phyloP scores from a whole-genome alignment of 768 basidiomycete genomes.

The Hypholoma sublateritium region DNA sequence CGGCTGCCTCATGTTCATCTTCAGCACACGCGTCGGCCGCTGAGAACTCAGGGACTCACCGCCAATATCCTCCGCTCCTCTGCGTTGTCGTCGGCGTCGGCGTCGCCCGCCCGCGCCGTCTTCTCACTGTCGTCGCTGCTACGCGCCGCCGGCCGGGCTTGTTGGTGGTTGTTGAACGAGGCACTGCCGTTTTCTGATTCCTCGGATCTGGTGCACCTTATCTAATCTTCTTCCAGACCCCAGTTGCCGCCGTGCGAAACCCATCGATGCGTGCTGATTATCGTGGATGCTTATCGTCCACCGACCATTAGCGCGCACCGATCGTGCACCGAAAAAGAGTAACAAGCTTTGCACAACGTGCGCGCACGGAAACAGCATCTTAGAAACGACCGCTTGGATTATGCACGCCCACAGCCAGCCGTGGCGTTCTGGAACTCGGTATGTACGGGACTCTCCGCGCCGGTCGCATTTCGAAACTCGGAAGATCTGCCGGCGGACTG shows the following conservation, averaged over 20 bases:
- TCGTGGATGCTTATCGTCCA: constrained; percentile 1
- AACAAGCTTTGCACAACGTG: constrained; percentile 7
- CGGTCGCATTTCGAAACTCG: background rate
- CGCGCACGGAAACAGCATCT: background rate
- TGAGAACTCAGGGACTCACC: constrained; percentile 27
- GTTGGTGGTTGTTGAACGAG: constrained; percentile 26
- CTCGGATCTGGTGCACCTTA: constrained; percentile 25
- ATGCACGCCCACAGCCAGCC: background rate
- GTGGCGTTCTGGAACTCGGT: background rate
- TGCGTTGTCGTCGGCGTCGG: constrained; percentile 15
- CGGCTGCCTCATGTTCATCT: constrained; percentile 61
- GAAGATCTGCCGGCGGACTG: background rate
- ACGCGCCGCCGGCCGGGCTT: constrained; percentile 10
- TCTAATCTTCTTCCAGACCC: constrained; percentile 19
- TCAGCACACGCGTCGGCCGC: constrained; percentile 46
- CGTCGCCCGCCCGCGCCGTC: constrained; percentile 9
- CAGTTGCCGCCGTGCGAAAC: background rate
- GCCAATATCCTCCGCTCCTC: constrained; percentile 12
- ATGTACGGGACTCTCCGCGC: background rate
- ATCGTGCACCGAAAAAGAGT: constrained; percentile 1
- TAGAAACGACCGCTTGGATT: constrained; percentile 1
- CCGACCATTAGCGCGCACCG: background rate
- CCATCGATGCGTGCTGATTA: constrained; percentile 4
- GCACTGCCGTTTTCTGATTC: constrained; percentile 22
- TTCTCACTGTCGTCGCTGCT: constrained; percentile 9